Conservation (phyloP, 2,329 filamentous ascomycete genomes). For the Colletotrichum destructivum region DNA sequence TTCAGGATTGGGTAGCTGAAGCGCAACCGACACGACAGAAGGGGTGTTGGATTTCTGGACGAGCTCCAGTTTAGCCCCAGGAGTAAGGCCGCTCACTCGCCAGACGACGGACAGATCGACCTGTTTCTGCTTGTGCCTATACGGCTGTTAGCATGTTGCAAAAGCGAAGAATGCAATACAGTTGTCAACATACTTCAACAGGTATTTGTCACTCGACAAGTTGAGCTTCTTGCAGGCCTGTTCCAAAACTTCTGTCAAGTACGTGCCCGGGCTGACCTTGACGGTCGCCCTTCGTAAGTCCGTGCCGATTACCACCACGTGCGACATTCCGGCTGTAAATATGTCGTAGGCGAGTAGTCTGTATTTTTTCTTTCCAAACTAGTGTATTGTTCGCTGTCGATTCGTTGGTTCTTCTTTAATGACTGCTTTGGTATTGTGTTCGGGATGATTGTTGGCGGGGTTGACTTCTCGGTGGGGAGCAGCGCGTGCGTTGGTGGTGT, state of each 20-base stretch:
- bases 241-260: conserved; percentile 86
- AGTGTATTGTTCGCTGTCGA: background rate
- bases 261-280: conserved; percentile 86
- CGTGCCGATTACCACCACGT: conserved; percentile 89
- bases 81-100: conserved; percentile 83
- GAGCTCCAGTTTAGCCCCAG: conserved; percentile 93
- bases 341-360: background rate
- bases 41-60: conserved; percentile 89
- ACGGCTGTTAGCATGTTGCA: background rate
- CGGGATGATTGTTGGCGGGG: conserved; percentile 29
- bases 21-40: conserved; percentile 87
- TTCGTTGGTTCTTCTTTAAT: background rate
- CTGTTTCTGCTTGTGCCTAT: conserved; percentile 84
- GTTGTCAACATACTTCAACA: conserved; percentile 78
- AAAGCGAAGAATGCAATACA: conserved; percentile 6
- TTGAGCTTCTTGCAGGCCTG: conserved; percentile 90
- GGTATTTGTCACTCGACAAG: conserved; percentile 79
- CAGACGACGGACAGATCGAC: conserved; percentile 89
- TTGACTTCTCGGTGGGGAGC: conserved; percentile 34
- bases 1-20: conserved; percentile 85
- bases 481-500: conserved; percentile 16
- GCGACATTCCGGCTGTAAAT: conserved; percentile 72
- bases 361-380: background rate
- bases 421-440: conserved; percentile 4
- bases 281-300: conserved; percentile 83